phyloP scores from a whole-genome alignment of 2,329 filamentous ascomycete genomes.

The Capronia americana region DNA sequence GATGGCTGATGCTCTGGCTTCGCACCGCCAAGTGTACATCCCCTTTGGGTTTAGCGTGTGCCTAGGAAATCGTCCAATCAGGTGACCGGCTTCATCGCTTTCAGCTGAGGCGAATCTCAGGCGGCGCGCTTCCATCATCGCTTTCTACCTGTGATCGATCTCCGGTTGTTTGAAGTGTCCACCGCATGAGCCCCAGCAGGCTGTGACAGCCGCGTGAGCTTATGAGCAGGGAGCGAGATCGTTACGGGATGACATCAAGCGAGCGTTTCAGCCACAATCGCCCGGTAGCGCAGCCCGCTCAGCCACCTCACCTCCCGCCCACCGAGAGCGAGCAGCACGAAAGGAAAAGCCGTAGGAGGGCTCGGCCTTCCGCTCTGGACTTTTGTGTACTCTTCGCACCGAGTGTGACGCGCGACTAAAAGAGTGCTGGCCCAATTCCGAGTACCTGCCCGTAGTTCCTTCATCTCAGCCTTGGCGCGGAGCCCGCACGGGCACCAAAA shows the following conservation, averaged over 20 bases:
- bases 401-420: background rate
- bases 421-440: background rate
- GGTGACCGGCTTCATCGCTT: background rate
- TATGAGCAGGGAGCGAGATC: background rate
- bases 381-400: background rate
- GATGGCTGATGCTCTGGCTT: background rate
- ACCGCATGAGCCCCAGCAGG: background rate
- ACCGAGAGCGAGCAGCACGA: background rate
- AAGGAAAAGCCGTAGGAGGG: background rate
- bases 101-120: background rate
- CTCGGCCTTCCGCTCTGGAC: background rate
- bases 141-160: background rate
- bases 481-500: background rate
- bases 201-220: background rate
- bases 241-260: background rate
- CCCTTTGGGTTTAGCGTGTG: background rate
- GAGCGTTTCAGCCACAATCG: constrained; percentile 17
- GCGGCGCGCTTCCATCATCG: background rate
- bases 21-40: background rate
- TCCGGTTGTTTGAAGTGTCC: background rate
- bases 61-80: background rate
- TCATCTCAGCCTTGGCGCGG: background rate
- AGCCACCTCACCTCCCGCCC: background rate
- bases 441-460: background rate
- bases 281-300: background rate